Evolutionary conservation across 495 filamentous ascomycete genomes (phyloP), one percentile per base, ranked within the genome.

Genomic region (Xylaria cubensis): DNA sequence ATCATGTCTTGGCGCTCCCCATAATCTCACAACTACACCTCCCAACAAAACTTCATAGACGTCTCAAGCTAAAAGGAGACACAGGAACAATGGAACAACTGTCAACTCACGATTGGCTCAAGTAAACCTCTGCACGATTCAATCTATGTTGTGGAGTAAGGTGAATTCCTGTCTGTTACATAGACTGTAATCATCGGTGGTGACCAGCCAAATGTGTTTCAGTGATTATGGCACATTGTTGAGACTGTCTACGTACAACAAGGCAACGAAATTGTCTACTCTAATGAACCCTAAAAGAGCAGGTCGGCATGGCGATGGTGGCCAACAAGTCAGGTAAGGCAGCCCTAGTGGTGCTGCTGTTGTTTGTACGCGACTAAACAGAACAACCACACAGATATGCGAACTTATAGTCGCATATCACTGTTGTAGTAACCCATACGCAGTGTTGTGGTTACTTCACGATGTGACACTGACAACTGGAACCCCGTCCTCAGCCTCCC

Each of bases 31-130:
- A 26, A 29, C 36, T 34, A 55, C 50, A 56, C 50, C 36, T 44
- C 50, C 19, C 17, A 39, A 56, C 53, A 26, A 2, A 34, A 7
- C n/a, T 34, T 59, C 17, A 32, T 29, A 39, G 7, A 19, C 39
- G 21, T 61, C 32, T 12, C 65, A 55, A 56, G 50, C 50, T 56
- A 8, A 13, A 67, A 24, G 34, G 48, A 26, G n/a, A 59, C 48
- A 67, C 34, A 41, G 48, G n/a, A 26, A 67, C n/a, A 42, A 17
- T 56, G 15, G 65, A 67, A 67, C 48, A 66, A 29, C 19, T 56
- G 65, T 55, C 65, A 67, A 13, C 15, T 55, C 36, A 41, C 29
- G 8, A 67, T 42, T 67, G 50, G 50, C 32, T 51, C 29, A 53
- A 42, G 24, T 29, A 42, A 41, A 36, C 50, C 7, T 41, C 34